phyloP scores from a whole-genome alignment of 306 rosid genomes.

The Rosa rugosa region DNA sequence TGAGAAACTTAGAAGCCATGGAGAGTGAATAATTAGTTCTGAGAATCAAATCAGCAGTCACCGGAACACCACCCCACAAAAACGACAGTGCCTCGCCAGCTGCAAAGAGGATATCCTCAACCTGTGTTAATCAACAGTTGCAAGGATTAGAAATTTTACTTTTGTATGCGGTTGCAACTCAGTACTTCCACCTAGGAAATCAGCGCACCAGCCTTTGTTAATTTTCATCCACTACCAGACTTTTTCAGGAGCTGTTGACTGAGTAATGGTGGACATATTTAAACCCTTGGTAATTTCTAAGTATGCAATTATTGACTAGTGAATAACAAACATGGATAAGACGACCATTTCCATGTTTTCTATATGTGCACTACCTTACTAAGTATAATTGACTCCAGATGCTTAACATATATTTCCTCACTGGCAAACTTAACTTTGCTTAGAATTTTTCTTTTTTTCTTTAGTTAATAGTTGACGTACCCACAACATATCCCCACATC shows the following conservation, averaged over 20 bases:
- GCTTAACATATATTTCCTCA: background rate
- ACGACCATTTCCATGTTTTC: background rate
- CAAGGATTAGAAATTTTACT: slow-evolving; percentile 14
- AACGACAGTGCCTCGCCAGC: slow-evolving; percentile 96
- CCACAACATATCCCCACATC: background rate
- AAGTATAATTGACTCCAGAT: background rate
- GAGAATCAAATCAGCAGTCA: slow-evolving; percentile 87
- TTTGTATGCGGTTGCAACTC: background rate
- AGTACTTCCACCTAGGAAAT: background rate
- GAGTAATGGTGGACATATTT: background rate
- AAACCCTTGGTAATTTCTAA: background rate
- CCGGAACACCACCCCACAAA: slow-evolving; percentile 96
- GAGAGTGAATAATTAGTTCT: slow-evolving; percentile 87
- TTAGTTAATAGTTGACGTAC: background rate
- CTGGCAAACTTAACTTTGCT: background rate
- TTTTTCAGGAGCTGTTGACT: background rate
- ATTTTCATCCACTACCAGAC: slow-evolving; percentile 5
- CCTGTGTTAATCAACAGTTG: slow-evolving; percentile 52
- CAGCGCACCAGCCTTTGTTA: background rate
- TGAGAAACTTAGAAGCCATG: slow-evolving; percentile 86
- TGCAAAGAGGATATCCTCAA: slow-evolving; percentile 91
- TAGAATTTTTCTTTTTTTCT: background rate
- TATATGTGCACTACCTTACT: background rate
- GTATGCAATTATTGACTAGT: background rate
- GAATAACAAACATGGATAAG: background rate